A percentile compares a stretch with the other conserved stretches of the same genome.
Conservation (phyloP, 257 asterid species). For the Penstemon davidsonii region DNA sequence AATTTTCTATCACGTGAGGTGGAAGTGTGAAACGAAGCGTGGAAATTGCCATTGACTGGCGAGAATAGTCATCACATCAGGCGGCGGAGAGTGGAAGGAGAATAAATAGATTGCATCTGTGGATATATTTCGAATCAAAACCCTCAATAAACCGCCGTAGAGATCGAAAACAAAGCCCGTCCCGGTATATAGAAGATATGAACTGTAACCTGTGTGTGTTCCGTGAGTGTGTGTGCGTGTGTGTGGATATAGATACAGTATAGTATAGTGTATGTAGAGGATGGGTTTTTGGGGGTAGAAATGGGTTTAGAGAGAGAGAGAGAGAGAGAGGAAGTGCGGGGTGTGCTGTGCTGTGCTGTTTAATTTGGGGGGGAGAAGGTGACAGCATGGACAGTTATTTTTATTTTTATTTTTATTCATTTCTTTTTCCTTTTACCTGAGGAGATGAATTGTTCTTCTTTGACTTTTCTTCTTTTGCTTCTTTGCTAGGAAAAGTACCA, state of each 20-base stretch:
- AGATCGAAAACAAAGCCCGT: constrained; percentile 20
- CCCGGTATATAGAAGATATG: constrained; percentile 12
- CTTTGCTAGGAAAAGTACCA: too few species aligned
- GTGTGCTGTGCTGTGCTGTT: constrained; percentile 21
- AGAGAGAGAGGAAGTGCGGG: constrained; percentile 32
- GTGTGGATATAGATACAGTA: constrained; percentile 30
- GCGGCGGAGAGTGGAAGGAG: constrained; percentile 26
- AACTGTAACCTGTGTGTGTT: neutral
- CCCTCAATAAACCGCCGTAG: constrained; percentile 29
- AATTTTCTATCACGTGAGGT: constrained; percentile 26
- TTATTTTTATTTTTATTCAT: constrained; percentile 4
- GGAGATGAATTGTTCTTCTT: constrained; percentile 4
- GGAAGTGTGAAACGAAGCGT: constrained; percentile 27
- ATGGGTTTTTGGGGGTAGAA: constrained; percentile 31
- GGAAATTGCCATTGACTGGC: constrained; percentile 50
- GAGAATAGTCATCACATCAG: constrained; percentile 61
- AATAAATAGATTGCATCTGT: constrained; percentile 53
- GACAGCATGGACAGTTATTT: constrained; percentile 38
- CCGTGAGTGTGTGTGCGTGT: constrained; percentile 9
- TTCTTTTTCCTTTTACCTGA: neutral
- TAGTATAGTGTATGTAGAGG: constrained; percentile 31
- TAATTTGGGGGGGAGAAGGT: constrained; percentile 43
- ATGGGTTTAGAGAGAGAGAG: constrained; percentile 30
- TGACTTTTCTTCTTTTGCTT: constrained; percentile 17
- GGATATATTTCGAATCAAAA: constrained; percentile 17